Evolutionary conservation across 306 rosid genomes (phyloP), one percentile per base, ranked within the genome.

Genomic region (Dryas octopetala): DNA sequence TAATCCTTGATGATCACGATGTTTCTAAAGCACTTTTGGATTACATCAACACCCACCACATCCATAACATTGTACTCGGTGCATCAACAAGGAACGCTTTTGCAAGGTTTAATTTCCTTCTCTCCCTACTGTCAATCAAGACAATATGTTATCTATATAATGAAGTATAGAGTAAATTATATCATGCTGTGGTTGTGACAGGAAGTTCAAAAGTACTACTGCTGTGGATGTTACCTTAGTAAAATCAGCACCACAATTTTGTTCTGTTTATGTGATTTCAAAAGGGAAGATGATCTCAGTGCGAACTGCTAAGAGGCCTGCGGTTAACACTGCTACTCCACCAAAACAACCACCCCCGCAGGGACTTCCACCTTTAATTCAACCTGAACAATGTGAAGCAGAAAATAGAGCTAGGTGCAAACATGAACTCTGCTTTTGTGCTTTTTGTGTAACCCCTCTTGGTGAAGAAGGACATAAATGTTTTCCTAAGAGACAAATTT

Each of bases 201-300:
- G 91, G 82, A 96, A 82, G 66, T 81, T 92, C n/a, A 96, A 84
- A 76, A 80, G 84, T 48, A n/a, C 9, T 12, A 52, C 66, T 69
- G 97, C 92, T 76, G 76, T 85, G 59, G 87, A 96, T 14, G 66
- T 83, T 40, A 66, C 85, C 68, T 13, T 96, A 55, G 74, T 83
- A 47, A 96, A 88, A 78, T 64, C 84, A 63, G 97, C 87, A 60
- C 98, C 99, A 5, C 93, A 86, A 43, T 92, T 82, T 83, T 84
- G 96, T 49, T 85, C 87, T 15, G 99, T 96, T 6, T 90, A 89
- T 50, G 84, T 96, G 19, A 89, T 96, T 76, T 89, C 95, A 0
- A 96, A 96, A 72, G 91, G 92, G 85, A 96, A 96, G 91, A 71
- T 88, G 80, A 62, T 88, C 32, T 78, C 90, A 7, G 84, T 88